A percentile compares a stretch with the other conserved stretches of the same genome.
These are phyloP conservation scores for Tetrahymena thermophila DNA, from an alignment of 73 alveolate genomes.

Conservation along the genomic window DNA sequence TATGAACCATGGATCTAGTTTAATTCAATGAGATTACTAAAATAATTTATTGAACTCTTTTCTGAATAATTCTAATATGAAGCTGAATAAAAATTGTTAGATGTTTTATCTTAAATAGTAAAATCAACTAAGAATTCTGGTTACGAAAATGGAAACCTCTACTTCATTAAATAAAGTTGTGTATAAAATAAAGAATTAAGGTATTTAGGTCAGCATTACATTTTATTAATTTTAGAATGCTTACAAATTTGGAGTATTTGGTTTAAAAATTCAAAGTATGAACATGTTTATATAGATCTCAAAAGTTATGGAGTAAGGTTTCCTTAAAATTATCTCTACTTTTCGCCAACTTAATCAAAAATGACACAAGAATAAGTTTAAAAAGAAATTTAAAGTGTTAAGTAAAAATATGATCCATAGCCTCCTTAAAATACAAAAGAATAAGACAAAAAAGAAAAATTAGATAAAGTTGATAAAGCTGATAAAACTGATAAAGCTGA, in stretches of 20 bases:
- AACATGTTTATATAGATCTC: background rate
- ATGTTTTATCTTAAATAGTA: background rate
- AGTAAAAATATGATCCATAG: background rate
- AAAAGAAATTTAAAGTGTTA: background rate
- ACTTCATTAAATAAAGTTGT: background rate
- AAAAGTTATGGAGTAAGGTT: background rate
- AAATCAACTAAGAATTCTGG: too few relatives aligned
- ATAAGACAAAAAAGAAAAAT: background rate
- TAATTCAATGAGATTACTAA: background rate
- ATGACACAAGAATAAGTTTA: background rate
- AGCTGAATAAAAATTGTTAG: background rate
- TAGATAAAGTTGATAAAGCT: background rate
- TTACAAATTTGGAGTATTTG: background rate
- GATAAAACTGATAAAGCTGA: background rate
- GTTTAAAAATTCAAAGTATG: background rate
- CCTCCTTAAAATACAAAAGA: background rate
- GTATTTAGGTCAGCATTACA: background rate
- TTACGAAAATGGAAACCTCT: background rate
- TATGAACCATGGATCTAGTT: background rate
- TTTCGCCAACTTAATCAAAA: background rate
- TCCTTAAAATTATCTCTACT: background rate
- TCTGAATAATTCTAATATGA: background rate
- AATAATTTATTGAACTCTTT: background rate
- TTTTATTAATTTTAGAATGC: background rate
- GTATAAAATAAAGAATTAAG: background rate